Evolutionary conservation across 495 filamentous ascomycete genomes (phyloP).

Genomic region (Penicillium paradoxum): DNA sequence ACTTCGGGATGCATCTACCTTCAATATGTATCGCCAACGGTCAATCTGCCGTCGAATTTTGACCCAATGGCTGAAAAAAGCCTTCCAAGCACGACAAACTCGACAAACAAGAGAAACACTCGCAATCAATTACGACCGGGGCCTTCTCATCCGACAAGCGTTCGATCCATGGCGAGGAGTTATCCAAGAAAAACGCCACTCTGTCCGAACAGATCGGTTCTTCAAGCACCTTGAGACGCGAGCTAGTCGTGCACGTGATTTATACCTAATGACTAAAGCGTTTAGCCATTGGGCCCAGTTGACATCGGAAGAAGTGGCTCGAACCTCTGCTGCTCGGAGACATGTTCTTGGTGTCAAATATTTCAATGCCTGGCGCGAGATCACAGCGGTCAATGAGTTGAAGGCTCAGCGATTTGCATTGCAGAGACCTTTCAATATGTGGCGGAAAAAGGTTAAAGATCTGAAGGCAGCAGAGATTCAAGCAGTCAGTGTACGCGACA

Average conservation of each 20-base stretch:
- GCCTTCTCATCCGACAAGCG: constrained; percentile 50
- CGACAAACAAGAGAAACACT: constrained; percentile 44
- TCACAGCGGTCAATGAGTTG: constrained; percentile 63
- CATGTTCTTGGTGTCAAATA: constrained; percentile 67
- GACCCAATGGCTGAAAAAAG: constrained; percentile 50
- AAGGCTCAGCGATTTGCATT: constrained; percentile 61
- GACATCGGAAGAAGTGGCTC: constrained; percentile 54
- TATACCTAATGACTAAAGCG: constrained; percentile 64
- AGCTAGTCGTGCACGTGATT: constrained; percentile 56
- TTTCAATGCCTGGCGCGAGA: constrained; percentile 72
- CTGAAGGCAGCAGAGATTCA: constrained; percentile 30
- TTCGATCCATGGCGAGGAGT: constrained; percentile 55
- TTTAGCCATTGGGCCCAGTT: constrained; percentile 70
- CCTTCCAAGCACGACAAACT: constrained; percentile 40
- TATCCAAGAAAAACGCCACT: constrained; percentile 44
- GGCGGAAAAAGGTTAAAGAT: constrained; percentile 43
- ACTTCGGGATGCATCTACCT: constrained; percentile 54
- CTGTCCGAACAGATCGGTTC: constrained; percentile 52
- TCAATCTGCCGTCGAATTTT: constrained; percentile 45
- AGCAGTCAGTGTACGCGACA: constrained; percentile 42
- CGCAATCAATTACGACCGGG: constrained; percentile 49
- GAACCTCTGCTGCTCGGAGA: constrained; percentile 55
- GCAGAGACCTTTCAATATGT: constrained; percentile 51
- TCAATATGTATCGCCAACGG: constrained; percentile 50
- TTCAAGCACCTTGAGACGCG: constrained; percentile 57